Base-by-base conservation (phyloP, 139 green algal genomes). In the Chlamydomonas incerta region DNA sequence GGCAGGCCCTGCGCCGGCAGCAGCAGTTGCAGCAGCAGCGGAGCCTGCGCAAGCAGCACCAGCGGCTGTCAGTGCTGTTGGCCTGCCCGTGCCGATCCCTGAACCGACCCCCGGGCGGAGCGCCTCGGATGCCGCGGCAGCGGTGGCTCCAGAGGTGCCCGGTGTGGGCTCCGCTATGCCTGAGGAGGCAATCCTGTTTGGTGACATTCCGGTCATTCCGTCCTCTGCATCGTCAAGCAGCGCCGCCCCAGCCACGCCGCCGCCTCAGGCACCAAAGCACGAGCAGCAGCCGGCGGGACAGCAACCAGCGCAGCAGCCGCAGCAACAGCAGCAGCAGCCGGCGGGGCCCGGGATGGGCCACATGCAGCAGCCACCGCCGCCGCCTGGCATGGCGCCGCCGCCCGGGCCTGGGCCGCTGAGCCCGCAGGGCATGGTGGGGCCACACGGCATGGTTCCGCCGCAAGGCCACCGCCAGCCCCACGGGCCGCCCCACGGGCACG, bases 131-230 rank as follows among this genome's bases (percentile, higher is more conserved):
- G n/a, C n/a, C n/a, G n/a, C n/a, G n/a, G n/a, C n/a, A n/a, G n/a
- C n/a, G n/a, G n/a, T n/a, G 41, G 41, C 41, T 50, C 41, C 41
- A 8, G 41, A 18, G 24, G 67, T 65, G 34, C 58, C 74, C 33
- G 72, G 23, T 11, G 5, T 79, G 6, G n/a, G n/a, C n/a, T 41
- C 81, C 21, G 41, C 28, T 13, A 62, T 75, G 24, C 87, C 81
- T 1, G 46, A 86, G 52, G 70, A 71, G 31, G 87, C 87, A 46
- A 87, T 85, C 8, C 68, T 79, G 29, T 87, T 87, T 55, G 80
- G 87, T 4, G 84, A 82, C 29, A 82, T 88, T 28, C 74, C 68
- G 5, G 84, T 88, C 14, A 82, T 79, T 6, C 70, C 65, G 1
- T 20, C 74, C 1, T 63, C 72, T 31, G 23, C 34, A 0, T 33